Percentiles rank a stretch among this genome's conserved stretches.
Conservation (phyloP, 768 basidiomycete genomes). For the Mycena maculata region DNA sequence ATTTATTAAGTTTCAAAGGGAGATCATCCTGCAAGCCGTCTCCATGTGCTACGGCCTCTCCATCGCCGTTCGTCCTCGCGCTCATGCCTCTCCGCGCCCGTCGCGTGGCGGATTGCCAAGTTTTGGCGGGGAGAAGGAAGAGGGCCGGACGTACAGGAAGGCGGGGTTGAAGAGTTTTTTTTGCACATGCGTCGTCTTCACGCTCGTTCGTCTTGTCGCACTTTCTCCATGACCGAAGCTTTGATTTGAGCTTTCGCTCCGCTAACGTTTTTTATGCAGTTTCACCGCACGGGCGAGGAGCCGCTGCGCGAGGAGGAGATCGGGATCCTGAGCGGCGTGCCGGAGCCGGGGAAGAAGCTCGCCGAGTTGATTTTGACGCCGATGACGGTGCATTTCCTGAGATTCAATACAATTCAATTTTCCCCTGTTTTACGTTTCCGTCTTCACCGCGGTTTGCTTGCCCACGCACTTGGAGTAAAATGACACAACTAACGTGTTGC, state of each 20-base stretch:
- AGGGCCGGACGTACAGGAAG: conserved; percentile 83
- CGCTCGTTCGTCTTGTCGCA: too few relatives aligned
- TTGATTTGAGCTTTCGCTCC: too few relatives aligned
- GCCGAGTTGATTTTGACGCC: conserved; percentile 88
- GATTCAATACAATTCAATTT: too few relatives aligned
- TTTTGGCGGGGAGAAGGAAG: conserved; percentile 79
- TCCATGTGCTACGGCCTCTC: conserved; percentile 84
- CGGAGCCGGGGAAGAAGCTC: conserved; percentile 83
- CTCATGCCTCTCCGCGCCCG: conserved; percentile 80
- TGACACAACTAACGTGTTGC: neutral
- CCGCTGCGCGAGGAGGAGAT: conserved; percentile 86
- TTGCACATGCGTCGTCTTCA: too few relatives aligned
- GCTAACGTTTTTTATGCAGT: conserved; percentile 86
- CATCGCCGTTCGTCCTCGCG: conserved; percentile 79
- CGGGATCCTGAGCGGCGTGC: conserved; percentile 80
- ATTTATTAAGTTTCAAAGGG: neutral
- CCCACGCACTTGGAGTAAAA: too few relatives aligned
- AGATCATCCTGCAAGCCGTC: conserved; percentile 76
- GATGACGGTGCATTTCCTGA: conserved; percentile 61
- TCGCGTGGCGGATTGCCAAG: conserved; percentile 89
- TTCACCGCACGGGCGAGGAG: conserved; percentile 82
- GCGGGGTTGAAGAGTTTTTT: conserved; percentile 74
- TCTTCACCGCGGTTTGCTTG: too few relatives aligned
- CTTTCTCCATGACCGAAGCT: too few relatives aligned
- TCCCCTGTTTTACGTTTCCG: too few relatives aligned